phyloP scores from a whole-genome alignment of 2,329 filamentous ascomycete genomes.

The Fusarium sp. region DNA sequence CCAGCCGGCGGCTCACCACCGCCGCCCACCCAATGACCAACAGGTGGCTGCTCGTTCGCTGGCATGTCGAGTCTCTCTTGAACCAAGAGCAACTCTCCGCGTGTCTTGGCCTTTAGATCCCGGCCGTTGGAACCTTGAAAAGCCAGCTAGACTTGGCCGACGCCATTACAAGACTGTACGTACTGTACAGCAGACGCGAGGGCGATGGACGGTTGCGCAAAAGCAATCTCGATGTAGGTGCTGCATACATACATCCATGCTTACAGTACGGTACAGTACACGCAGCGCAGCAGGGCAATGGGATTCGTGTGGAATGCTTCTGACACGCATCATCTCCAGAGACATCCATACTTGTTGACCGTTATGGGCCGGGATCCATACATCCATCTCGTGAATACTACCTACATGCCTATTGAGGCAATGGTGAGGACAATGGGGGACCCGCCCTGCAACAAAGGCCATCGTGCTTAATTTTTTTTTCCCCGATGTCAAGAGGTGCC shows the following conservation, averaged over 20 bases:
- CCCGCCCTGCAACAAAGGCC: background rate
- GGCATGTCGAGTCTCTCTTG: slow-evolving; percentile 11
- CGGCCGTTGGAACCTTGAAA: slow-evolving; percentile 28
- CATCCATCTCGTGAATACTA: background rate
- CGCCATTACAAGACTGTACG: background rate
- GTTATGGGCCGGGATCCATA: slow-evolving; percentile 5
- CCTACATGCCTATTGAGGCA: background rate
- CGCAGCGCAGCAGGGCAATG: background rate
- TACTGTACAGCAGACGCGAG: background rate
- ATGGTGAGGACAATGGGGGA: slow-evolving; percentile 11
- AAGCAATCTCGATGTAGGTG: slow-evolving; percentile 2
- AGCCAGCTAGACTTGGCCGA: slow-evolving; percentile 3
- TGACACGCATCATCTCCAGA: slow-evolving; percentile 21
- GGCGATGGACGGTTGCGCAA: slow-evolving; percentile 20
- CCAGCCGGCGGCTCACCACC: background rate
- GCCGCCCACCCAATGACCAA: slow-evolving; percentile 19
- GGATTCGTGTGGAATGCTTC: slow-evolving; percentile 4
- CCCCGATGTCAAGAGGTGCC: slow-evolving; percentile 9
- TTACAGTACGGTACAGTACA: background rate
- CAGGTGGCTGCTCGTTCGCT: slow-evolving; percentile 20
- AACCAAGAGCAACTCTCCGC: slow-evolving; percentile 13
- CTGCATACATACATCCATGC: background rate
- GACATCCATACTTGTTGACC: slow-evolving; percentile 15
- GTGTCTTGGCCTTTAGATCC: slow-evolving; percentile 27
- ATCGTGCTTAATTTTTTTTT: slow-evolving; percentile 4